A percentile compares a stretch with the other conserved stretches of the same genome.
Evolutionary conservation across 169 alveolate genomes (phyloP).

Genomic region (Eimeria praecox): DNA sequence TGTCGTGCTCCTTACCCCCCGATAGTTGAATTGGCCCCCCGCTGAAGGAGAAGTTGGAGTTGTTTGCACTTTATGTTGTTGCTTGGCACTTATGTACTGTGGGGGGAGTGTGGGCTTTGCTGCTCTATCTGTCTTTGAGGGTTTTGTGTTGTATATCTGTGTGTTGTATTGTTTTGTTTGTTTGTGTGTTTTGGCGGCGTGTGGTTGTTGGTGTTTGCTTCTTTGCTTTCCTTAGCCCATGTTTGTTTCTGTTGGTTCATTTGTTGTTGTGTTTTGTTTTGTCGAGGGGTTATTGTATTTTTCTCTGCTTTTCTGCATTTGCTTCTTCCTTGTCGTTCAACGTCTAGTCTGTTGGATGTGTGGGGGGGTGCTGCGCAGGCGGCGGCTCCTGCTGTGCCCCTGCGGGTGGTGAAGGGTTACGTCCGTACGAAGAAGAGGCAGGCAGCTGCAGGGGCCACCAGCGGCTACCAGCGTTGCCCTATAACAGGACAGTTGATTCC

Average conservation of each 20-base stretch:
- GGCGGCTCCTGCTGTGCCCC: slow-evolving; percentile 86
- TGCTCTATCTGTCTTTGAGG: too few species aligned
- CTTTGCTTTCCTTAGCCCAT: neutral
- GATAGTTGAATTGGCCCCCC: too few species aligned
- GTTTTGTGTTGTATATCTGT: too few species aligned
- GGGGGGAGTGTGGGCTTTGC: too few species aligned
- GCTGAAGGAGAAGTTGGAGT: too few species aligned
- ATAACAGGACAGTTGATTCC: slow-evolving; percentile 96
- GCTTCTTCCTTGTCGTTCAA: neutral
- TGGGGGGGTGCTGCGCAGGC: slow-evolving; percentile 2
- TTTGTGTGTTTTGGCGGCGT: too few species aligned
- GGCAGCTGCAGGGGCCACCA: slow-evolving; percentile 82
- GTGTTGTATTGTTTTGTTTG: too few species aligned
- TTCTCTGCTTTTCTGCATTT: too few species aligned
- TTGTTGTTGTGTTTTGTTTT: neutral
- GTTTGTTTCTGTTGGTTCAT: neutral
- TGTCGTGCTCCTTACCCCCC: too few species aligned
- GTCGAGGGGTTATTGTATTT: too few species aligned
- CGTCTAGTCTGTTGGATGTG: neutral
- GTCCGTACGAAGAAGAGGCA: slow-evolving; percentile 86
- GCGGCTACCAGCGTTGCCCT: slow-evolving; percentile 95
- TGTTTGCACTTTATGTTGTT: neutral
- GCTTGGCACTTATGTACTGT: too few species aligned
- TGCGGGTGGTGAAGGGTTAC: slow-evolving; percentile 90
- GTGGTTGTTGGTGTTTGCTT: too few species aligned